Base-by-base conservation (phyloP, 768 basidiomycete genomes). In the Mrakia gelida region DNA sequence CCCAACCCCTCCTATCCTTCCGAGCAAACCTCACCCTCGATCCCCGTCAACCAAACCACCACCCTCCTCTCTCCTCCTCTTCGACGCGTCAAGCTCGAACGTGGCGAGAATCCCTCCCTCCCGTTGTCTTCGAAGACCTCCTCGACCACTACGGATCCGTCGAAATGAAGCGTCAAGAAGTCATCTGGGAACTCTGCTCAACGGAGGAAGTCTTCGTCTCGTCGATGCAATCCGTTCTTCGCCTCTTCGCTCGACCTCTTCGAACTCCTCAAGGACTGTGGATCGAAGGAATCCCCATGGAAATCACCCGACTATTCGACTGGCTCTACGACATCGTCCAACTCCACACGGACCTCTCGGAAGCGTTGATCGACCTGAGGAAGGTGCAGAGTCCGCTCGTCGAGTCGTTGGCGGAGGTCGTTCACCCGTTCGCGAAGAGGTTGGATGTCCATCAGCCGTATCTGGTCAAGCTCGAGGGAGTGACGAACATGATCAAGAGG, bases 321-420 rank as follows among this genome's bases (percentile, higher is more conserved):
- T 93, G 92, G 91, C 85, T 95, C 71, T 93, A 95, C 80, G 92
- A 93, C 81, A 92, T 98, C 79, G 86, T 91, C 15, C 90, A 90
- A 75, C 86, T 95, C 2, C 95, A 97, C 80, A 85, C 86, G 6
- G 88, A 90, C 77, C 86, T 97, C 34, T 86, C 87, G 1, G 84
- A 9, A 21, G 88, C 67, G 84, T 91, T 21, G 85, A 86, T 73
- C 84, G 10, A 87, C 26, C 83, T 94, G 41, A 90, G 92, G 11
- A 88, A 89, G 16, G 84, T 86, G 0, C 84, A 95, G 41, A 86
- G 89, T 9, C 82, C 85, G 1, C 91, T 91, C 82, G 87, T 94
- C 21, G 85, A 88, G 1, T 87, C 87, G 65, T 84, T 94, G 45
- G 26, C 59, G 9, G 45, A 45, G 45, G 45, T 45, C 11, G 45